These are phyloP conservation scores for Globisporangium mamillatum DNA, from an alignment of 352 stramenopile species.

Conservation along the genomic window DNA sequence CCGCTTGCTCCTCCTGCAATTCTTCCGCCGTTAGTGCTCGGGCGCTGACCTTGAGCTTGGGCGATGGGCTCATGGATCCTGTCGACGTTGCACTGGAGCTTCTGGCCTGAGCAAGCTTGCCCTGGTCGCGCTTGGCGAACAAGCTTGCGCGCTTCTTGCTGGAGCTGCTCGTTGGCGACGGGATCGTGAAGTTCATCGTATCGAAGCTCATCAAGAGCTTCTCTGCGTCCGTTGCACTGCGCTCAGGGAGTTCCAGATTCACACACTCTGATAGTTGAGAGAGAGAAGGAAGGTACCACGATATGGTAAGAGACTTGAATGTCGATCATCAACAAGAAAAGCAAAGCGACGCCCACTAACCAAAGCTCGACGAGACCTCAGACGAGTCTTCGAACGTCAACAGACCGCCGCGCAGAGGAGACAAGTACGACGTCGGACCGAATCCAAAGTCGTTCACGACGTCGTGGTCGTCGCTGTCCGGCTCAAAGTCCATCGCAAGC, in stretches of 20 bases:
- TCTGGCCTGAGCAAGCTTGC: constrained; percentile 9
- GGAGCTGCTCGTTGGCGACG: constrained; percentile 66
- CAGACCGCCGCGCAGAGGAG: constrained; percentile 45
- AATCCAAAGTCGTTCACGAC: constrained; percentile 72
- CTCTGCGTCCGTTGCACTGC: constrained; percentile 52
- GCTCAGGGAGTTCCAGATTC: constrained; percentile 33
- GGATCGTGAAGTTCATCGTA: constrained; percentile 82
- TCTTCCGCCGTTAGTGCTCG: constrained; percentile 31
- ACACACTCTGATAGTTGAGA: constrained; percentile 34
- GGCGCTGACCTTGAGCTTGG: constrained; percentile 31
- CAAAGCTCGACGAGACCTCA: constrained; percentile 66
- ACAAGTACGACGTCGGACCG: constrained; percentile 46
- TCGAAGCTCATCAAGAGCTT: constrained; percentile 88
- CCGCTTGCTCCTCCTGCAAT: constrained; percentile 30
- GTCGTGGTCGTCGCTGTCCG: constrained; percentile 33
- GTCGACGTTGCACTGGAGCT: constrained; percentile 14
- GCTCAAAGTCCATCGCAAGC: constrained; percentile 51
- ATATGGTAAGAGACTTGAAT: constrained; percentile 20
- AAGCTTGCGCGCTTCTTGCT: constrained; percentile 40
- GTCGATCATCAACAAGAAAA: constrained; percentile 35
- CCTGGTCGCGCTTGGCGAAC: constrained; percentile 31
- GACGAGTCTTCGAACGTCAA: constrained; percentile 21
- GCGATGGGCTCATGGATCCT: constrained; percentile 28
- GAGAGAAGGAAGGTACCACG: constrained; percentile 32
- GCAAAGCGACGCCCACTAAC: constrained; percentile 57